Evolutionary conservation across 176 grass and related monocot species (phyloP).

Genomic region (Juncus inflexus): DNA sequence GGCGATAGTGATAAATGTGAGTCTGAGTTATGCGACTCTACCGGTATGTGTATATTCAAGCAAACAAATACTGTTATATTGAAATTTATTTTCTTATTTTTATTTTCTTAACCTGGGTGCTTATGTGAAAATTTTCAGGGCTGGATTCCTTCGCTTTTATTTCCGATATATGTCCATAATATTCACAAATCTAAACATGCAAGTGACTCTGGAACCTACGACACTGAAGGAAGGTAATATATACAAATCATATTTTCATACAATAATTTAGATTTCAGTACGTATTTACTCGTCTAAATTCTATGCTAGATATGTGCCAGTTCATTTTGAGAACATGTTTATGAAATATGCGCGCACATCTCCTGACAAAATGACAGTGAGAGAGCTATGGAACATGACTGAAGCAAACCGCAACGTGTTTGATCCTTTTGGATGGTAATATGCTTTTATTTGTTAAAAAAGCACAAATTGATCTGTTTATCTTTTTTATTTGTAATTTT

Average conservation of each 20-base stretch:
- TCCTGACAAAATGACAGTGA: slow-evolving; percentile 27
- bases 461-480: background rate
- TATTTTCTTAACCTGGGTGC: background rate
- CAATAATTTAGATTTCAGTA: background rate
- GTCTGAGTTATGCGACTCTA: slow-evolving; percentile 63
- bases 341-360: slow-evolving; percentile 65
- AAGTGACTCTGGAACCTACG: slow-evolving; percentile 62
- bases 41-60: slow-evolving; percentile 34
- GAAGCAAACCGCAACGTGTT: slow-evolving; percentile 12
- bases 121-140: slow-evolving; percentile 27
- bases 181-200: slow-evolving; percentile 83
- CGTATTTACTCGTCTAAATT: background rate
- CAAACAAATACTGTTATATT: background rate
- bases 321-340: slow-evolving; percentile 90
- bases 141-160: slow-evolving; percentile 59
- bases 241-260: background rate
- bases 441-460: too few relatives aligned
- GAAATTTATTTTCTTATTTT: background rate
- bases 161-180: slow-evolving; percentile 84
- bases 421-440: slow-evolving; percentile 12
- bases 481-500: background rate
- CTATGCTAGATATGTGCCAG: slow-evolving; percentile 57
- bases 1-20: slow-evolving; percentile 51
- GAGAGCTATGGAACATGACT: slow-evolving; percentile 22
- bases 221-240: slow-evolving; percentile 71